Conservation (phyloP, 441 rosid species). For the Pelargonium cotyledonis region DNA sequence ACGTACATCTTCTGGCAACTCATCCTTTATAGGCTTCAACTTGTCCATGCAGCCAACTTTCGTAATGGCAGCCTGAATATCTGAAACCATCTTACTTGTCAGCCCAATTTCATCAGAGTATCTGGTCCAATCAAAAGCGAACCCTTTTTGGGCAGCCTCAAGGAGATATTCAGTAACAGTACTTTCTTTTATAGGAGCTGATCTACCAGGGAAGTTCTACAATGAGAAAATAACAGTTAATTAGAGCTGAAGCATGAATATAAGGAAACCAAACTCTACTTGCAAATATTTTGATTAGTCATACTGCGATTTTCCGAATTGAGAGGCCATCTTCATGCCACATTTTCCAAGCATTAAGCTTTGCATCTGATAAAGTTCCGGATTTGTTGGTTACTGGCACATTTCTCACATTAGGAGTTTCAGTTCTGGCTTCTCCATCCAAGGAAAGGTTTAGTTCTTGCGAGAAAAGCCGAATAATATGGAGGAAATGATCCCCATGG, state of each 20-base stretch:
- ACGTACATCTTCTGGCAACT: slow-evolving; percentile 41
- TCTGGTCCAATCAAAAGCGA: slow-evolving; percentile 34
- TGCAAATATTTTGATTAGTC: slow-evolving; percentile 14
- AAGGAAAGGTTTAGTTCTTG: slow-evolving; percentile 35
- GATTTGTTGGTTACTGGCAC: slow-evolving; percentile 15
- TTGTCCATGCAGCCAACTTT: slow-evolving; percentile 41
- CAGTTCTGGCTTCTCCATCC: slow-evolving; percentile 31
- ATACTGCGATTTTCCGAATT: slow-evolving; percentile 36
- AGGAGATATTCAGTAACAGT: slow-evolving; percentile 39
- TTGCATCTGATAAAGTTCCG: slow-evolving; percentile 31
- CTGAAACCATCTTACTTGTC: slow-evolving; percentile 24
- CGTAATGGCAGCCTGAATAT: slow-evolving; percentile 33
- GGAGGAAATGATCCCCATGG: slow-evolving; percentile 41
- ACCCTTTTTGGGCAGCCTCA: slow-evolving; percentile 42
- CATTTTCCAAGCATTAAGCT: slow-evolving; percentile 45
- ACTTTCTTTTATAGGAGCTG: slow-evolving; percentile 43
- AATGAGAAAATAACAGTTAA: slow-evolving; percentile 6
- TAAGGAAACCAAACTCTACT: background rate
- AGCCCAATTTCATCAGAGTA: slow-evolving; percentile 33
- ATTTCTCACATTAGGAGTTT: slow-evolving; percentile 14
- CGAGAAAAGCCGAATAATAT: slow-evolving; percentile 28
- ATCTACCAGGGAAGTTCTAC: slow-evolving; percentile 38
- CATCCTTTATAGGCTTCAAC: slow-evolving; percentile 43
- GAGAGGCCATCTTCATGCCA: slow-evolving; percentile 43
- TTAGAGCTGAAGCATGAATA: slow-evolving; percentile 1